Evolutionary conservation across 192 early-diverging fungal species (phyloP), one percentile per base, ranked within the genome.

Genomic region (Dissophora ornata): DNA sequence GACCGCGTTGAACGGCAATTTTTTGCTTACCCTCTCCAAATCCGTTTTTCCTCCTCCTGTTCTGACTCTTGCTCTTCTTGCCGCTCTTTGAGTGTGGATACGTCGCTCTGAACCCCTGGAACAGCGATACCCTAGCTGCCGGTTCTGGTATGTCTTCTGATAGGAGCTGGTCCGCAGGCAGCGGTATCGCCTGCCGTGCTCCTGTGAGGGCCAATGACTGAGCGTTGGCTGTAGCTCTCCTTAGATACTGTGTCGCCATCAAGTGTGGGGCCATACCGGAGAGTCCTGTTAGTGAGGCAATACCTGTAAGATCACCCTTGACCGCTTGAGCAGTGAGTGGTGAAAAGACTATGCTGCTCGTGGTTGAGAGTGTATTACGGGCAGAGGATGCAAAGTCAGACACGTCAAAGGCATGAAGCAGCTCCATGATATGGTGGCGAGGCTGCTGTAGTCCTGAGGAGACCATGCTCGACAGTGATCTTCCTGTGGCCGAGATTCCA

Each of bases 91-190:
- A 52, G 15, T 63, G 38, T 32, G 84, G 82, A 79, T 83, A 88
- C 13, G 85, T 70, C 16, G 82, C 81, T 22, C 82, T 80, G 50
- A 84, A 88, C 4, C 87, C 83, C 57, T 86, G 83, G 46, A 86
- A 85, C 25, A 88, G 54, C 8, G 87, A 88, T 10, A 88, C 74
- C 6, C 82, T 71, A 12, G 82, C 71, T 16, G 54, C 80, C 15
- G 87, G 74, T 36, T 85, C 87, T 22, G 87, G 87, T 47, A 88
- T 85, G 16, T 86, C 87, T 18, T 79, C 71, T 7, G 66, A 36
- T 19, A 85, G 44, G 6, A 86, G 50, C 24, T 75, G 67, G 22
- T 80, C 71, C 15, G 81, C 81, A 0, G 71, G 68, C 6, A 53
- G 13, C 12, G 54, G 62, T 9, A 42, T 47, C 19, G 36, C 58